Evolutionary conservation across 2,329 filamentous ascomycete genomes (phyloP).

Genomic region (Diplocarpon mali): DNA sequence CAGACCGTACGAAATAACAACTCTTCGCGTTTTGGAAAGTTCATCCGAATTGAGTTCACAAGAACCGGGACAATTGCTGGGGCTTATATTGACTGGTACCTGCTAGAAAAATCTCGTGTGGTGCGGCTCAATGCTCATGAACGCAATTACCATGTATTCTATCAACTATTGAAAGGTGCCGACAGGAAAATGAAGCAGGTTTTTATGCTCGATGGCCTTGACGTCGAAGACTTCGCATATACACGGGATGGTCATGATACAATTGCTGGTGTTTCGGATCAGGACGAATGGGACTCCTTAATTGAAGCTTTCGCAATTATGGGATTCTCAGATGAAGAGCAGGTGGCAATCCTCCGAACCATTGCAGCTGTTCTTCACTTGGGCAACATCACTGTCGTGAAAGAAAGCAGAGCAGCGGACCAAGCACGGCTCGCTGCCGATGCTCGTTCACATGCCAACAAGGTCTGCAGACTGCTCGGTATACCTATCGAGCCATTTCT

Average conservation of each 20-base stretch:
- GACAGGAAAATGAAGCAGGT: slow-evolving; percentile 61
- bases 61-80: slow-evolving; percentile 82
- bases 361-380: slow-evolving; percentile 87
- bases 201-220: slow-evolving; percentile 63
- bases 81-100: slow-evolving; percentile 97
- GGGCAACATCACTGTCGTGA: slow-evolving; percentile 81
- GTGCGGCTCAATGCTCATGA: slow-evolving; percentile 80
- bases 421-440: slow-evolving; percentile 76
- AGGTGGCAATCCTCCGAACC: slow-evolving; percentile 71
- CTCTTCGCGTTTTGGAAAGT: slow-evolving; percentile 96
- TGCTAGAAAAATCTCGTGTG: slow-evolving; percentile 95
- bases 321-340: slow-evolving; percentile 81
- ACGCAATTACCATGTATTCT: slow-evolving; percentile 95
- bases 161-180: slow-evolving; percentile 83
- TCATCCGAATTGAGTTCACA: slow-evolving; percentile 93
- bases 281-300: slow-evolving; percentile 78
- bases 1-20: slow-evolving; percentile 98
- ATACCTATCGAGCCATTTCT: slow-evolving; percentile 78
- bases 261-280: slow-evolving; percentile 82
- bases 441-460: slow-evolving; percentile 61
- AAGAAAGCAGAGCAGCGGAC: slow-evolving; percentile 82
- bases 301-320: slow-evolving; percentile 92
- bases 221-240: slow-evolving; percentile 82
- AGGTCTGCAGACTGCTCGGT: slow-evolving; percentile 73
- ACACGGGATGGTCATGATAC: slow-evolving; percentile 84